Evolutionary conservation across 441 rosid genomes (phyloP).

Genomic region (Arabidopsis hybrid): DNA sequence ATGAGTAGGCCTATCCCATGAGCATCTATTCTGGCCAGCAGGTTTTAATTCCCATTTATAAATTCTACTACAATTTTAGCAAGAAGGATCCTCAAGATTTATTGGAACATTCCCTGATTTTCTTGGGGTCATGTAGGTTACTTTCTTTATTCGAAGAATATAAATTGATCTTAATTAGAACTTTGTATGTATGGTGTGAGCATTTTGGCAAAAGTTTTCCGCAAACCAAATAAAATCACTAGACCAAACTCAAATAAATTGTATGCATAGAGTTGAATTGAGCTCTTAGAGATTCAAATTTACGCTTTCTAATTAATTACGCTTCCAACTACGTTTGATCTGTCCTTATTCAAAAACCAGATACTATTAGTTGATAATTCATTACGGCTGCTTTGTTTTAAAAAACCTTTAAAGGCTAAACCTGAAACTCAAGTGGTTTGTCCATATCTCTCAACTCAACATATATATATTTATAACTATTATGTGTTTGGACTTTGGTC

Average conservation of each 20-base stretch:
- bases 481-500: conserved; percentile 37
- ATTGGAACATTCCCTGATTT: conserved; percentile 6
- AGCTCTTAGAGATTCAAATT: conserved; percentile 2
- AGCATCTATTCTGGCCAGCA: conserved; percentile 6
- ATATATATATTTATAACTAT: conserved; percentile 1
- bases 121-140: background rate
- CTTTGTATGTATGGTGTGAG: background rate
- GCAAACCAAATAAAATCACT: background rate
- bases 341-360: background rate
- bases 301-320: background rate
- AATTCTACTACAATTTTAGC: conserved; percentile 3
- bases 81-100: conserved; percentile 15
- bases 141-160: background rate
- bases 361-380: background rate
- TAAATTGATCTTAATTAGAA: background rate
- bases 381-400: conserved; percentile 5
- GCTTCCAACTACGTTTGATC: background rate
- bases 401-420: conserved; percentile 21
- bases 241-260: background rate
- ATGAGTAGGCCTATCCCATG: background rate
- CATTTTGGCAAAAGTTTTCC: background rate
- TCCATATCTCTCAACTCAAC: conserved; percentile 16
- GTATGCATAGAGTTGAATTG: background rate
- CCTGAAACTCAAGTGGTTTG: conserved; percentile 30
- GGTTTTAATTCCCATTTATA: background rate